Evolutionary conservation across 768 basidiomycete genomes (phyloP).

Genomic region (Termitomyces sp.): DNA sequence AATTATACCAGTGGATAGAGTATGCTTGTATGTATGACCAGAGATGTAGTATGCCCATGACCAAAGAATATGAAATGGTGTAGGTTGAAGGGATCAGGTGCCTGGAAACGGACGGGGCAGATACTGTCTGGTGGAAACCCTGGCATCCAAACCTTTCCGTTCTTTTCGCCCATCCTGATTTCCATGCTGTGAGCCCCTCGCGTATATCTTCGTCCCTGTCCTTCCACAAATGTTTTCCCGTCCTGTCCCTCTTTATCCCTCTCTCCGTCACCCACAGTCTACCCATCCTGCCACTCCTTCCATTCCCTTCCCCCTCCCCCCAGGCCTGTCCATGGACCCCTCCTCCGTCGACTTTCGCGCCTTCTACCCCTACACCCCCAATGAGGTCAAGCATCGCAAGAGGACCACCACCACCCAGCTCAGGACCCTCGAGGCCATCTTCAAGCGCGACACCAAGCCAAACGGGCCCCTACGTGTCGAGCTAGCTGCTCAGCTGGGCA

Average conservation of each 20-base stretch:
- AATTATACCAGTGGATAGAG: slow-evolving; percentile 6
- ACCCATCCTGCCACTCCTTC: slow-evolving; percentile 16
- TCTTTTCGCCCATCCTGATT: slow-evolving; percentile 25
- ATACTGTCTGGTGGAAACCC: slow-evolving; percentile 19
- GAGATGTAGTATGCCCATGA: neutral
- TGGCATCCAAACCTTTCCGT: slow-evolving; percentile 20
- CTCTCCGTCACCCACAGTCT: slow-evolving; percentile 14
- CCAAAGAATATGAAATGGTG: slow-evolving; percentile 13
- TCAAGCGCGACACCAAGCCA: slow-evolving; percentile 88
- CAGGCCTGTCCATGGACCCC: slow-evolving; percentile 51
- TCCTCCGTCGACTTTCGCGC: slow-evolving; percentile 75
- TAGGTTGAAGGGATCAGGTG: slow-evolving; percentile 13
- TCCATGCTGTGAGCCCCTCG: slow-evolving; percentile 23
- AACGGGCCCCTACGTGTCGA: slow-evolving; percentile 77
- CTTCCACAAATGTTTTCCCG: slow-evolving; percentile 26
- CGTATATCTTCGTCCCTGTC: slow-evolving; percentile 21
- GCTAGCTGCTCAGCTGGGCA: slow-evolving; percentile 80
- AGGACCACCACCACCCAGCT: slow-evolving; percentile 88
- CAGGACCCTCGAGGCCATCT: slow-evolving; percentile 84
- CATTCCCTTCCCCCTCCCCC: slow-evolving; percentile 33
- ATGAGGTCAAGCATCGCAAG: slow-evolving; percentile 93
- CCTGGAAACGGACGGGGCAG: slow-evolving; percentile 28
- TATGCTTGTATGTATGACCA: slow-evolving; percentile 1
- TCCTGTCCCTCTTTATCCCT: slow-evolving; percentile 18
- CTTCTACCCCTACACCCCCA: slow-evolving; percentile 86